Evolutionary conservation across 2,329 filamentous ascomycete species (phyloP).

Genomic region (Podosphaera fusca): DNA sequence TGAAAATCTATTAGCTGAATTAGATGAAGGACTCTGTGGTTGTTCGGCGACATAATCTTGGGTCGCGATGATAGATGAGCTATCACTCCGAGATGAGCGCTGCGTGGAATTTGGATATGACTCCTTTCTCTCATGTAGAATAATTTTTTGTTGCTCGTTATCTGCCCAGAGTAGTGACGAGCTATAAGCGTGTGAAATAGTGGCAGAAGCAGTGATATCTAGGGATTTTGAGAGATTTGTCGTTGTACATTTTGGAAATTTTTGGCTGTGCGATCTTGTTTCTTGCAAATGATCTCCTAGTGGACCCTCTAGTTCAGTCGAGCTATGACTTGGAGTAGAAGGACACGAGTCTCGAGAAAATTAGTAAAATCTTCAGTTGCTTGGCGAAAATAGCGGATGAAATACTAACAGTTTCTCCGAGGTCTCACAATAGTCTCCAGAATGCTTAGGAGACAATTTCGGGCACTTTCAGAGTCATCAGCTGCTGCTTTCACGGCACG

Average conservation of each 20-base stretch:
- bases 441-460: conserved; percentile 53
- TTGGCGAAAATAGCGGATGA: background rate
- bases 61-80: conserved; percentile 3
- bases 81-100: conserved; percentile 14
- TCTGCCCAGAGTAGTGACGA: background rate
- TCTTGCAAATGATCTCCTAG: conserved; percentile 12
- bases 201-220: conserved; percentile 26
- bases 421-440: conserved; percentile 44
- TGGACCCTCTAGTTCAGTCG: conserved; percentile 34
- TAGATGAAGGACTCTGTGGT: conserved; percentile 6
- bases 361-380: background rate
- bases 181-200: conserved; percentile 10
- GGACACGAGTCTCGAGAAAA: background rate
- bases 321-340: conserved; percentile 26
- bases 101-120: conserved; percentile 15
- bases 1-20: conserved; percentile 4
- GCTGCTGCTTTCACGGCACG: conserved; percentile 52
- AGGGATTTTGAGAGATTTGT: conserved; percentile 42
- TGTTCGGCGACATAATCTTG: conserved; percentile 1
- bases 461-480: conserved; percentile 46
- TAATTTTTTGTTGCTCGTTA: conserved; percentile 13
- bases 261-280: conserved; percentile 28
- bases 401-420: conserved; percentile 40
- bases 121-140: conserved; percentile 12
- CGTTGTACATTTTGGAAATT: conserved; percentile 45